Evolutionary conservation across 1,139 yeast genomes (phyloP), one percentile per base, ranked within the genome.

Genomic region (Diutina scorzettiae): DNA sequence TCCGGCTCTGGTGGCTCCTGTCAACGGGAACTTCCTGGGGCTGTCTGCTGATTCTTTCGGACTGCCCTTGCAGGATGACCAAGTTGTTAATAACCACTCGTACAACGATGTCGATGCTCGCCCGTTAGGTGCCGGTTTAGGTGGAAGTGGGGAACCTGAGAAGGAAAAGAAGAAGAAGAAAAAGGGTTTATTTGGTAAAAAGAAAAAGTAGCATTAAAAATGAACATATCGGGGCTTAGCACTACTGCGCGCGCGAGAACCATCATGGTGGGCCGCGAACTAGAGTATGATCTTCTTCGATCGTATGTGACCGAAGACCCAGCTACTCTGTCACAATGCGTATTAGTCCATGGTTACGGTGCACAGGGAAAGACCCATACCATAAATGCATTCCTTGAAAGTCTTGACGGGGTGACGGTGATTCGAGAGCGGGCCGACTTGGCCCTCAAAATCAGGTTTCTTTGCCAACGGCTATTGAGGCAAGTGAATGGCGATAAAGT

Each of bases 91-190:
- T n/a, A 25, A 25, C 29, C 31, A 37, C 7, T 14, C 31, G 32
- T 37, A 25, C 9, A 9, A 9, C 20, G 24, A 23, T 16, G 40
- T 18, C 17, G 58, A 47, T 31, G 58, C 61, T 6, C 64, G 63
- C 44, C 72, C 72, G 4, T 55, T 65, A 42, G 72, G 71, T 4
- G 57, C 52, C 0, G 53, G 62, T n/a, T 48, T 57, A 4, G 47
- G 48, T 7, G 48, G 55, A 4, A 54, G 51, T 41, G 50, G 50
- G 29, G 46, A 43, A 12, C 51, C 46, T 1, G 46, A 46, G 2
- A 53, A 47, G 2, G 51, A 53, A 24, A 54, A 54, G 42, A 57
- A 58, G 49, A 64, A 64, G 54, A 59, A 54, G 47, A 59, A 58
- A 49, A 55, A 55, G 40, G 69, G 71, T 2, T 49, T 67, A 2